A percentile compares a stretch with the other conserved stretches of the same genome.
Conservation (phyloP, 2,329 filamentous ascomycete species). For the Aureobasidium sp. region DNA sequence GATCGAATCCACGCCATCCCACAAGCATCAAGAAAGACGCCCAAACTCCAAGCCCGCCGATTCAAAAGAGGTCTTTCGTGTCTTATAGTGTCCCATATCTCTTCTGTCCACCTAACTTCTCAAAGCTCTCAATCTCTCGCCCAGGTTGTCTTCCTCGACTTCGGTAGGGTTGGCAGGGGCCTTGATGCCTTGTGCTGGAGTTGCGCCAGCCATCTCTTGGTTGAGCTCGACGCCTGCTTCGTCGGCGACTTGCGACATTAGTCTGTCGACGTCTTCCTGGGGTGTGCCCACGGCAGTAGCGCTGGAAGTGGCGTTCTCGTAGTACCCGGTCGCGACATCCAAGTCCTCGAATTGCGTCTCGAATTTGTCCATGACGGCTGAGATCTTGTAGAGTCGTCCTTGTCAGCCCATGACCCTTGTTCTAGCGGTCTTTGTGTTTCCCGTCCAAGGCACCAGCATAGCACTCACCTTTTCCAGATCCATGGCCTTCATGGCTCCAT, state of each 20-base stretch:
- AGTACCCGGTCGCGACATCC: conserved; percentile 56
- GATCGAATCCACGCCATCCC: conserved; percentile 4
- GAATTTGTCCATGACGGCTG: conserved; percentile 60
- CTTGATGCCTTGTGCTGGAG: conserved; percentile 47
- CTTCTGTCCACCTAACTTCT: conserved; percentile 31
- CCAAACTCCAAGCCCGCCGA: not conserved
- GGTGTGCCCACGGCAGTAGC: conserved; percentile 67
- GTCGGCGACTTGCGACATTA: conserved; percentile 80
- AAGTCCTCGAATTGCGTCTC: conserved; percentile 51
- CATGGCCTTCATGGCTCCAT: conserved; percentile 57
- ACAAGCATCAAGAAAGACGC: conserved; percentile 4
- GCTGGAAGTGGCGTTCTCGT: conserved; percentile 76
- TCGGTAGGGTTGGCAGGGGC: conserved; percentile 56
- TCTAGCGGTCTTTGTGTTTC: too few species aligned
- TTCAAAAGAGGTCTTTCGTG: not conserved
- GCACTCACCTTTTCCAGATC: conserved; percentile 51
- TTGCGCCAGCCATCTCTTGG: conserved; percentile 61
- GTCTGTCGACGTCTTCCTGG: conserved; percentile 78
- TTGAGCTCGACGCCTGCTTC: conserved; percentile 79
- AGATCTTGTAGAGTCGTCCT: conserved; percentile 44
- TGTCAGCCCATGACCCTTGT: not conserved
- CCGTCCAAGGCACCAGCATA: not conserved
- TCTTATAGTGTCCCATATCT: not conserved
- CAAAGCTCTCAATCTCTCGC: conserved; percentile 50
- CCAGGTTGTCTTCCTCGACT: conserved; percentile 70